Evolutionary conservation across 495 filamentous ascomycete genomes (phyloP), one percentile per base, ranked within the genome.

Genomic region (Jackrogersella multiformis): DNA sequence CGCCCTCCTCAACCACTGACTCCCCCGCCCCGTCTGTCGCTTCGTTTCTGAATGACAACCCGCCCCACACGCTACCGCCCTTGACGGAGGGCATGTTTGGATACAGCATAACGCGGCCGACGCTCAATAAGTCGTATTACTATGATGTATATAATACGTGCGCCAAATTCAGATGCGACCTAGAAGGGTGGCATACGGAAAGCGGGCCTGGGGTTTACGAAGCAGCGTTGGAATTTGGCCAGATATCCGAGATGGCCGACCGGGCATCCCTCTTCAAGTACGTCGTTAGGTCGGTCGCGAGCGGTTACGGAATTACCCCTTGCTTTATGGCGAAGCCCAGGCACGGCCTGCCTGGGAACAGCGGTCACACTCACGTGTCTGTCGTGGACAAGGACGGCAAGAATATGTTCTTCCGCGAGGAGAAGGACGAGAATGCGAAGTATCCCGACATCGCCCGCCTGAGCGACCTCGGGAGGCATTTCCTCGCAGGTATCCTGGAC

Each of bases 261-360:
- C 89, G 89, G 70, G 93, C 95, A 8, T 86, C 87, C 28, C 81
- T 99, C 2, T 99, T 99, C 86, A 99, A 99, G 87, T 93, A 95
- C 64, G 87, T 90, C 4, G 92, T 96, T 53, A 97, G 96, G 77
- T 90, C 91, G 0, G 83, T 96, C 26, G 92, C 90, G 13, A 90
- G 85, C 42, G 91, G 91, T 73, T 89, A 91, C 77, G 93, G 92
- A 42, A 97, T 98, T 70, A 97, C 92, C 0, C 95, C 95, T 0
- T 94, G 92, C 74, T 99, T 99, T 80, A 99, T 99, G 95, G 95
- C 95, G n/a, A 99, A 98, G 74, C 95, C 95, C 4, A 86, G 89
- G 42, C 85, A 95, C 69, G 92, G 92, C 0, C 78, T 98, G 0
- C 95, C 95, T 0, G 95, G 95, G 7, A 97, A 97, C 75, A 92